These are phyloP conservation scores for Skeletonema potamos DNA, from an alignment of 108 stramenopile species.

Conservation along the genomic window DNA sequence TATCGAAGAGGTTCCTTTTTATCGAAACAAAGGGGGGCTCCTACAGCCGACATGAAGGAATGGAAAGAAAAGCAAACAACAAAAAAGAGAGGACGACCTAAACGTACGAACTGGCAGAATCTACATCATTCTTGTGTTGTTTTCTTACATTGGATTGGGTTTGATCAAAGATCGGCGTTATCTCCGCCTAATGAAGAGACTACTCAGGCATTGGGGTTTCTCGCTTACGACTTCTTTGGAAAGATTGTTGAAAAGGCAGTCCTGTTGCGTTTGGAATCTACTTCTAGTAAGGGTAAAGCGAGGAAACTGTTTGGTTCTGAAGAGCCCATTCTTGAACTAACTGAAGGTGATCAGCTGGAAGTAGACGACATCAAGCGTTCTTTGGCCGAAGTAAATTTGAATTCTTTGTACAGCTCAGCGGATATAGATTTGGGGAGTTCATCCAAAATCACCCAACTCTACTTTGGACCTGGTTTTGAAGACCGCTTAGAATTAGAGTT, in stretches of 20 bases:
- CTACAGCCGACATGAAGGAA: constrained; percentile 39
- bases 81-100: constrained; percentile 36
- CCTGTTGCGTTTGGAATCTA: constrained; percentile 11
- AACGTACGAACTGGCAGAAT: constrained; percentile 53
- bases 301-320: constrained; percentile 16
- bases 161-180: constrained; percentile 57
- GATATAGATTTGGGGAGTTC: constrained; percentile 21
- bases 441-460: constrained; percentile 61
- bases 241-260: constrained; percentile 75
- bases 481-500: constrained; percentile 81
- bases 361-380: constrained; percentile 55
- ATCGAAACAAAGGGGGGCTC: constrained; percentile 15
- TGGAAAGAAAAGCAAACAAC: constrained; percentile 35
- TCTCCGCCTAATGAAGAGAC: constrained; percentile 74
- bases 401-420: constrained; percentile 52
- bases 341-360: constrained; percentile 53
- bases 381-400: constrained; percentile 53
- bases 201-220: constrained; percentile 75
- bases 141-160: constrained; percentile 86
- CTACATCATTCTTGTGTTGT: constrained; percentile 52
- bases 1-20: constrained; percentile 74
- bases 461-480: constrained; percentile 89
- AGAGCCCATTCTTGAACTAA: constrained; percentile 48
- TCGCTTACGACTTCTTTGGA: constrained; percentile 81
- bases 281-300: not conserved